Percentiles rank a stretch among this genome's conserved stretches.
phyloP scores from a whole-genome alignment of 768 basidiomycete species.

The Boletus sensibilis region DNA sequence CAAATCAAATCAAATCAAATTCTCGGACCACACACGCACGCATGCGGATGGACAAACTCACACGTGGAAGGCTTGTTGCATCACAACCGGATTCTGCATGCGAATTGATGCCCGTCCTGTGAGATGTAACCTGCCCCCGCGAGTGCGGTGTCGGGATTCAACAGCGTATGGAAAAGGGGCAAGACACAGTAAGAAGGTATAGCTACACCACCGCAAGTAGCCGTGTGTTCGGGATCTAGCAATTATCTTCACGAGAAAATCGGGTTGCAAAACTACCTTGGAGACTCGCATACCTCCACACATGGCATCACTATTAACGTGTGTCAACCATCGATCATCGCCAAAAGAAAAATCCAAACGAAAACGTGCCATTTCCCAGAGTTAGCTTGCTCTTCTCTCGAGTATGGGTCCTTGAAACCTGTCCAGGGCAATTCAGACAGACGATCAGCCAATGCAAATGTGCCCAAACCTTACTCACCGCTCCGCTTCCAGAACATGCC shows the following conservation, averaged over 20 bases:
- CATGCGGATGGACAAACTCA: conserved; percentile 29
- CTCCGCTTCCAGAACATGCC: conserved; percentile 54
- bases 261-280: not conserved
- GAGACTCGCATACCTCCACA: conserved; percentile 41
- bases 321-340: not conserved
- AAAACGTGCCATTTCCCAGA: conserved; percentile 52
- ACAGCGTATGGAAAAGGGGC: conserved; percentile 50
- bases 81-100: conserved; percentile 50
- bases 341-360: not conserved
- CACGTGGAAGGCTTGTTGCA: conserved; percentile 61
- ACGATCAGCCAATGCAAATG: not conserved
- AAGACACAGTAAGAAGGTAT: conserved; percentile 55
- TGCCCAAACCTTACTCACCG: conserved; percentile 34
- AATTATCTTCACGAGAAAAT: not conserved
- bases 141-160: conserved; percentile 27
- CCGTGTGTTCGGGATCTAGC: conserved; percentile 51
- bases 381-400: conserved; percentile 52
- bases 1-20: not conserved
- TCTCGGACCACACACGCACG: rapidly evolving
- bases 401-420: conserved; percentile 67
- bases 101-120: conserved; percentile 54
- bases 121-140: conserved; percentile 49
- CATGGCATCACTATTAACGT: conserved; percentile 44
- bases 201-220: conserved; percentile 35
- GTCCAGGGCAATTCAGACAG: not conserved